Conservation (phyloP, 2,329 filamentous ascomycete species). For the Fusarium dlaminii region DNA sequence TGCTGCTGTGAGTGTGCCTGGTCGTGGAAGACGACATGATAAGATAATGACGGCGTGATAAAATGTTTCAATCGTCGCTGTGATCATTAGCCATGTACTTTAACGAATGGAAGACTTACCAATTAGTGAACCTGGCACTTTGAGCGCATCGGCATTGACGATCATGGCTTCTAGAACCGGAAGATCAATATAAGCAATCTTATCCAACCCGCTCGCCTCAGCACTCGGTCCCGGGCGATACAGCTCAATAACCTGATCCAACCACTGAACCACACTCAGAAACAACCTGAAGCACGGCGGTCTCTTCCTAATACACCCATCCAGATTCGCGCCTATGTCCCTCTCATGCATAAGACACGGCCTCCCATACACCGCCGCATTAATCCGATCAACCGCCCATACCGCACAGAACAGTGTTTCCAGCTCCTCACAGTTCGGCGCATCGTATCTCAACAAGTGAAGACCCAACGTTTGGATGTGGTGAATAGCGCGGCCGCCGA, state of each 20-base stretch:
- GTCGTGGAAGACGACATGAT: conserved; percentile 64
- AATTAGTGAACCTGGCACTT: conserved; percentile 59
- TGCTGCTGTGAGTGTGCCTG: conserved; percentile 51
- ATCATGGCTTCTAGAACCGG: conserved; percentile 68
- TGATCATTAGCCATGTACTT: conserved; percentile 25
- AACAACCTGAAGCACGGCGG: conserved; percentile 66
- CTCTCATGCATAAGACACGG: conserved; percentile 69
- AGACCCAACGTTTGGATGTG: conserved; percentile 66
- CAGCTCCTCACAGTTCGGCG: conserved; percentile 52
- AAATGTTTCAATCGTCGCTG: conserved; percentile 69
- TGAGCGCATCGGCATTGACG: conserved; percentile 61
- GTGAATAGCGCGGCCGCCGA: conserved; percentile 64
- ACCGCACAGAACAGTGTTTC: conserved; percentile 66
- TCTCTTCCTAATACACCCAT: conserved; percentile 60
- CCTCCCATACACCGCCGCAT: conserved; percentile 67
- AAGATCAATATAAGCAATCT: conserved; percentile 60
- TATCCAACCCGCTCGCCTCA: conserved; percentile 52
- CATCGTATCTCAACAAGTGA: conserved; percentile 58
- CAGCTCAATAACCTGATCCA: conserved; percentile 68
- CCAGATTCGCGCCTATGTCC: conserved; percentile 65
- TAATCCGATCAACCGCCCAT: conserved; percentile 69
- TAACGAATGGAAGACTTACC: conserved; percentile 48
- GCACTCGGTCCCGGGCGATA: conserved; percentile 64
- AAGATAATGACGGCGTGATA: conserved; percentile 73
- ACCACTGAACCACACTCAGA: conserved; percentile 61